phyloP scores from a whole-genome alignment of 2,329 filamentous ascomycete species.

The Xylariaceae sp. region DNA sequence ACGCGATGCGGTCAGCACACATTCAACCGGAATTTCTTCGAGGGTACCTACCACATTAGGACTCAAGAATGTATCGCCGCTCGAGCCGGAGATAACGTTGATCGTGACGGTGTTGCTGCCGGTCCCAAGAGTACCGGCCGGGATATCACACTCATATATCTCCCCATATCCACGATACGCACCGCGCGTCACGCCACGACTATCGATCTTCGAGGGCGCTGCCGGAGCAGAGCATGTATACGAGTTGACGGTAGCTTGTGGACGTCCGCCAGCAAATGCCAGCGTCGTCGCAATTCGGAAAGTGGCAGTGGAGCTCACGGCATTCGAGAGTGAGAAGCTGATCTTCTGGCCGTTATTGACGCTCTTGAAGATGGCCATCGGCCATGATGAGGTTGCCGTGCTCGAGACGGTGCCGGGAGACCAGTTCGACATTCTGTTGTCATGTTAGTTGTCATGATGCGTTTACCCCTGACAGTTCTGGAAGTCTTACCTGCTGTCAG shows the following conservation, averaged over 20 bases:
- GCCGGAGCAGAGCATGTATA: constrained; percentile 31
- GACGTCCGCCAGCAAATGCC: constrained; percentile 50
- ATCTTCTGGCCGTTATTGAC: constrained; percentile 38
- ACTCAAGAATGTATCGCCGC: constrained; percentile 42
- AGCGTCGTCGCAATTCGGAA: constrained; percentile 54
- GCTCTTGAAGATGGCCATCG: constrained; percentile 54
- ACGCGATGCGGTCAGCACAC: constrained; percentile 3
- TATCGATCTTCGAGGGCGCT: constrained; percentile 46
- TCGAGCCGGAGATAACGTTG: constrained; percentile 45
- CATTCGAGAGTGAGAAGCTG: constrained; percentile 40
- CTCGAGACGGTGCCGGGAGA: constrained; percentile 44
- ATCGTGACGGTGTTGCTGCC: constrained; percentile 52
- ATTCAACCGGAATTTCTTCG: neutral
- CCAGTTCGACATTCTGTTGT: constrained; percentile 24
- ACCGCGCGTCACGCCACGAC: constrained; percentile 52
- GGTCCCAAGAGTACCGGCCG: constrained; percentile 43
- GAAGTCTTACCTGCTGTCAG: constrained; percentile 17
- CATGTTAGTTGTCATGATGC: constrained; percentile 36
- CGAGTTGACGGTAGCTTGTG: constrained; percentile 37
- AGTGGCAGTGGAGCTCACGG: constrained; percentile 41
- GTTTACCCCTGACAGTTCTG: neutral
- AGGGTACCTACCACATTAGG: constrained; percentile 40
- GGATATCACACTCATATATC: constrained; percentile 49
- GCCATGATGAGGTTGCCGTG: constrained; percentile 41
- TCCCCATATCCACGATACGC: constrained; percentile 54